Evolutionary conservation across 768 basidiomycete genomes (phyloP).

Genomic region (Kwoniella botswanensis): DNA sequence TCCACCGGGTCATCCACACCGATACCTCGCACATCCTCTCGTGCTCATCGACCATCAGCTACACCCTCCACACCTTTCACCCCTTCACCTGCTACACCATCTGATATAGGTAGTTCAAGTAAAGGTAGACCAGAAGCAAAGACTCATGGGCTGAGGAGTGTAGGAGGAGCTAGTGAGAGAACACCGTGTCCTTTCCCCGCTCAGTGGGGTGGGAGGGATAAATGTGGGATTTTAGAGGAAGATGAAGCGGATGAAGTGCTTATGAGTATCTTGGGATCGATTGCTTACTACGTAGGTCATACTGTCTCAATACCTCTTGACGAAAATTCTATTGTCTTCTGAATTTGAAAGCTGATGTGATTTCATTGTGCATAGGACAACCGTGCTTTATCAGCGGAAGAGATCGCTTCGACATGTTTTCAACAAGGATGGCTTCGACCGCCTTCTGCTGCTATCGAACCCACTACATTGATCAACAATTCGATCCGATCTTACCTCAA

Average conservation of each 20-base stretch:
- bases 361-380: constrained; percentile 35
- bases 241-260: constrained; percentile 50
- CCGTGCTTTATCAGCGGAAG: constrained; percentile 48
- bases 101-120: constrained; percentile 6
- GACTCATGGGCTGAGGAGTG: constrained; percentile 47
- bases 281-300: constrained; percentile 40
- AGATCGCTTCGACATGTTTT: constrained; percentile 43
- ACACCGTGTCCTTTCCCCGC: constrained; percentile 47
- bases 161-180: constrained; percentile 36
- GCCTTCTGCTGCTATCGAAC: constrained; percentile 50
- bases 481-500: constrained; percentile 47
- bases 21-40: constrained; percentile 19
- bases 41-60: constrained; percentile 17
- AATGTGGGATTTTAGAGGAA: constrained; percentile 47
- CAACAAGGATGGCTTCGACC: constrained; percentile 49
- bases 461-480: constrained; percentile 43
- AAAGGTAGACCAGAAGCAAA: constrained; percentile 31
- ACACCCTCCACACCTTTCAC: constrained; percentile 26
- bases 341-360: constrained; percentile 8
- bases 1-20: constrained; percentile 8
- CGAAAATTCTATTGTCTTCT: not conserved
- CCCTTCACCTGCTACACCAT: constrained; percentile 20
- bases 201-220: constrained; percentile 45
- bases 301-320: not conserved
- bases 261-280: constrained; percentile 46